Base-by-base conservation (phyloP, 805 yeast species). In the Metschnikowia chrysomelidarum region DNA sequence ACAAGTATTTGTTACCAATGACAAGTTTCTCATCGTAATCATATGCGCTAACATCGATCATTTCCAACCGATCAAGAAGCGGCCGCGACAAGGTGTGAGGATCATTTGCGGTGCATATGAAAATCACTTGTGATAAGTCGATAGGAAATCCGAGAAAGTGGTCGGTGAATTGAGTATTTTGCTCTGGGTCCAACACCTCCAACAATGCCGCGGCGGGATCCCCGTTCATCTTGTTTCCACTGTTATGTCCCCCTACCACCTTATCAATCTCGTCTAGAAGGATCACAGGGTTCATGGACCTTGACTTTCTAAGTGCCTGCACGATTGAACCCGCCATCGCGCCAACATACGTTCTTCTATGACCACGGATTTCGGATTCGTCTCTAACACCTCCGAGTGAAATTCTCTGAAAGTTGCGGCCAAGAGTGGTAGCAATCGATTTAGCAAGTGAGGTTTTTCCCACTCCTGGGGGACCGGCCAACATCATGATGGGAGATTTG, bases 381-480 rank as follows among this genome's bases (percentile, higher is more conserved):
- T 87, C 95, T 44, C 83, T 80, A 27, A 87, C 75, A 24, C 96
- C 96, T 18, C 96, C 96, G 2, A 87, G 71, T 2, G 94, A 83
- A 12, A 87, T 71, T 26, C 95, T 69, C 55, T 86, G 91, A 56
- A 86, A 82, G 40, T 78, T 75, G 30, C 94, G 71, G 0, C 84
- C 81, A 38, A 87, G 60, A 4, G 91, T 77, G 8, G 69, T 61
- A 1, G 96, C 95, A 30, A 87, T 76, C 0, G 94, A 83, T 51
- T 79, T 78, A 4, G 95, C 95, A 38, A 87, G 66, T 1, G 93
- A 82, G 0, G 96, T 87, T 57, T 87, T 87, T 19, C 96, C 96
- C 10, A 87, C 93, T 23, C 96, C 96, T 0, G 96, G 96, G 8
- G 96, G 96, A 0, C 96, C 96, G 5, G 86, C 87, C 38, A 87